Conservation (phyloP, 768 basidiomycete genomes). For the Termitomyces sp. region DNA sequence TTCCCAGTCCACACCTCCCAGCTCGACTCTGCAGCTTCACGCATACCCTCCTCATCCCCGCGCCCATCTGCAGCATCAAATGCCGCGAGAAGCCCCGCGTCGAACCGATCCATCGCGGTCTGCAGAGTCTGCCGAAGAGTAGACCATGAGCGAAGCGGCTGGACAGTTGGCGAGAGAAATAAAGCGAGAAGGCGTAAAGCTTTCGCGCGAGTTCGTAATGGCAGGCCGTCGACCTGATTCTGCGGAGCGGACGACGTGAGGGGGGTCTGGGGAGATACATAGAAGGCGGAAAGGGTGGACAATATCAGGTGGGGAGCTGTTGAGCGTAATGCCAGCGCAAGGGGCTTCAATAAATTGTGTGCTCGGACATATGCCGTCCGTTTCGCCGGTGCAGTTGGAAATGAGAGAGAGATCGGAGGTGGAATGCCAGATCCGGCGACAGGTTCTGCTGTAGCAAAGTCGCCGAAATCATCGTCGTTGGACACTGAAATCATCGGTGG, state of each 20-base stretch:
- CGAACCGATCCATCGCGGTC: constrained; percentile 82
- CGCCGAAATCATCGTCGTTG: constrained; percentile 15
- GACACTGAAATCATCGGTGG: constrained; percentile 5
- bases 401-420: constrained; percentile 10
- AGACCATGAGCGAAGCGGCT: constrained; percentile 68
- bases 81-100: constrained; percentile 75
- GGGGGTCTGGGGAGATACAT: constrained; percentile 16
- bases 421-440: constrained; percentile 12
- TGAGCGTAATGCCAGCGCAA: constrained; percentile 45
- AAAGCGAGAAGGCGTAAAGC: constrained; percentile 64
- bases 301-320: constrained; percentile 66
- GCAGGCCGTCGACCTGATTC: constrained; percentile 15
- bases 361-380: constrained; percentile 53
- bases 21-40: constrained; percentile 72
- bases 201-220: constrained; percentile 55
- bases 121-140: constrained; percentile 59
- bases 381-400: too few relatives aligned
- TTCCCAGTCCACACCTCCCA: constrained; percentile 68
- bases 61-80: constrained; percentile 85
- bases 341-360: constrained; percentile 55
- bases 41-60: constrained; percentile 72
- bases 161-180: constrained; percentile 66
- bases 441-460: constrained; percentile 11
- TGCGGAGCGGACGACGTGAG: constrained; percentile 1
- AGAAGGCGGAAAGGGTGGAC: constrained; percentile 42